Conservation (phyloP, 495 filamentous ascomycete genomes). For the Trichocladium antarcticum region DNA sequence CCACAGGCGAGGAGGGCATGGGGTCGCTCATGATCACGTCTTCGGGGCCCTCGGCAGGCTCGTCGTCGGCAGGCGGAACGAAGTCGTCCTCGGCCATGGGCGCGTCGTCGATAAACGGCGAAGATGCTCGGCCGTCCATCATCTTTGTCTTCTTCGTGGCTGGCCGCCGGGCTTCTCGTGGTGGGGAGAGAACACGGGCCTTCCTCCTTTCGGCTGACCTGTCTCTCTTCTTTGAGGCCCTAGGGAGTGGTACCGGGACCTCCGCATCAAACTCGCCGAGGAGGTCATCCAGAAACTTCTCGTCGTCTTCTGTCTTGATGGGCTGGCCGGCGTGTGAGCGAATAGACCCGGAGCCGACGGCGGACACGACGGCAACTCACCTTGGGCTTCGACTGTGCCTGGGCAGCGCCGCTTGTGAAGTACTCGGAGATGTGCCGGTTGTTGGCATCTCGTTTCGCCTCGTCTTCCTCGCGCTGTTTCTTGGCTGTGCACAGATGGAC, state of each 20-base stretch:
- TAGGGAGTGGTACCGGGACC: conserved; percentile 45
- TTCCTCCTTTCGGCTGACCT: conserved; percentile 65
- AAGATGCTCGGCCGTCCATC: conserved; percentile 27
- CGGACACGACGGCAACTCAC: conserved; percentile 33
- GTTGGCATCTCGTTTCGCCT: conserved; percentile 71
- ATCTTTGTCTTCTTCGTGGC: conserved; percentile 42
- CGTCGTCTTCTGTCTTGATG: conserved; percentile 68
- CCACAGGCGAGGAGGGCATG: conserved; percentile 73
- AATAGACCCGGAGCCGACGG: neutral
- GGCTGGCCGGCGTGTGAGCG: conserved; percentile 21
- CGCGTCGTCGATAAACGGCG: conserved; percentile 33
- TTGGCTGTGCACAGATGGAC: conserved; percentile 45
- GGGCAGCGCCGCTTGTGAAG: conserved; percentile 64
- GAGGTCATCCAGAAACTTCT: conserved; percentile 71
- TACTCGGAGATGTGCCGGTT: conserved; percentile 89
- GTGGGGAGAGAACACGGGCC: conserved; percentile 69
- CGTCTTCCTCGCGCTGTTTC: conserved; percentile 80
- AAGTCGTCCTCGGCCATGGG: conserved; percentile 47
- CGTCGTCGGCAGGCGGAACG: conserved; percentile 45
- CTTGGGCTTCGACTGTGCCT: conserved; percentile 66
- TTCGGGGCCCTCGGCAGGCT: conserved; percentile 22
- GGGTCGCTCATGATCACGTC: conserved; percentile 74
- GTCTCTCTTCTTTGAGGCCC: conserved; percentile 47
- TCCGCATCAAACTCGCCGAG: conserved; percentile 85
- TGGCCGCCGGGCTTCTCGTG: conserved; percentile 36